Evolutionary conservation across 768 basidiomycete species (phyloP), one percentile per base, ranked within the genome.

Genomic region (Russula abietina): DNA sequence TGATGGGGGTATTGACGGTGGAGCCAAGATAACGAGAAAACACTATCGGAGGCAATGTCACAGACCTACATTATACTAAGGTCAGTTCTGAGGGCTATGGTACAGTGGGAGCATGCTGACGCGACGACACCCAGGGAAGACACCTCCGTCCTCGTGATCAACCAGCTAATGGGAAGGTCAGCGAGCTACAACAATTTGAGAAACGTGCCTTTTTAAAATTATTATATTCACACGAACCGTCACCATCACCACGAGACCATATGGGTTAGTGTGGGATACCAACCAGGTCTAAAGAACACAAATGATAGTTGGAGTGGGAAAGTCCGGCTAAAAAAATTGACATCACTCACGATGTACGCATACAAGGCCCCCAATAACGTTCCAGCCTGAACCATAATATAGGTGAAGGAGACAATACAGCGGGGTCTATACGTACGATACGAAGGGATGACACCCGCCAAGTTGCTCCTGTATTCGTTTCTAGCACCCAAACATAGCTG

Each of bases 391-490:
- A 16, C 8, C 50, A 7, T 43, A 7, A 26, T 52, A n/a, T 56
- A 6, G 45, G 61, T 30, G 6, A 57, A 39, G 17, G 14, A 33
- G 26, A 16, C 24, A n/a, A n/a, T n/a, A 22, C 2, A n/a, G 17
- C 9, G 17, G 16, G 36, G 19, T 33, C n/a, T 30, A 60, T 24
- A 64, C 73, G 65, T 58, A 79, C 80, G 36, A 80, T 66, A 59
- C 80, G 76, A 33, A 81, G 70, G 64, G 78, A 79, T 8, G 75
- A 77, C 6, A 78, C 74, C 48, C 80, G 71, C 75, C 78, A 80
- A 8, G 80, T 81, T 45, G 80, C 80, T n/a, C 80, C 81, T 0
- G 78, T 79, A 62, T 78, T 82, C 9, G 79, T 80, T 66, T 80
- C 79, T 36, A 81, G 71, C 6, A 82, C 79, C 79, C 79, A 81